Evolutionary conservation across 2,329 filamentous ascomycete species (phyloP).

Genomic region (Epichloe glyceriae): DNA sequence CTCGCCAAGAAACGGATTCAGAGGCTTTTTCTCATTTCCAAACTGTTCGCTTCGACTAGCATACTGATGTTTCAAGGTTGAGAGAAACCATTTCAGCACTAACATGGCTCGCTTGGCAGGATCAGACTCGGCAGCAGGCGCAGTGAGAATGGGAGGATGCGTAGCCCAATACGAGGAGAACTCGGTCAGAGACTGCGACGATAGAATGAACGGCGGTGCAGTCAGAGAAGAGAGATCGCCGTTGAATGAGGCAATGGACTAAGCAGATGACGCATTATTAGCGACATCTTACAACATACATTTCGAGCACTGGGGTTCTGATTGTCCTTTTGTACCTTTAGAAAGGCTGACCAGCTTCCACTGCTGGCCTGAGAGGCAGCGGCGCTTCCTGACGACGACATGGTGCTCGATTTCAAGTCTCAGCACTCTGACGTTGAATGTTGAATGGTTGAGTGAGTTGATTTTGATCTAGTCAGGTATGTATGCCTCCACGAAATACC

Average conservation of each 20-base stretch:
- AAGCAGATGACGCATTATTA: not conserved
- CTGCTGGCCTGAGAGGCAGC: slow-evolving; percentile 25
- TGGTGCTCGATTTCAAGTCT: slow-evolving; percentile 8
- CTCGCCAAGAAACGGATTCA: slow-evolving; percentile 94
- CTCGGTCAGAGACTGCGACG: slow-evolving; percentile 64
- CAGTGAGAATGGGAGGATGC: slow-evolving; percentile 64
- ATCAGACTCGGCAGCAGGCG: slow-evolving; percentile 67
- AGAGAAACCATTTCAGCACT: slow-evolving; percentile 94
- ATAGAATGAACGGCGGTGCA: slow-evolving; percentile 72
- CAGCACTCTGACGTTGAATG: not conserved
- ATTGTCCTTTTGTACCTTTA: slow-evolving; percentile 28
- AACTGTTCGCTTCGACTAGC: slow-evolving; percentile 60
- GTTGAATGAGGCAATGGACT: slow-evolving; percentile 71
- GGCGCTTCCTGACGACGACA: slow-evolving; percentile 17
- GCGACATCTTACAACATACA: not conserved
- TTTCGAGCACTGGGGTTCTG: not conserved
- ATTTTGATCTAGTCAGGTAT: not conserved
- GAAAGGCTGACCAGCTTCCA: slow-evolving; percentile 38
- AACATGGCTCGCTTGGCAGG: slow-evolving; percentile 70
- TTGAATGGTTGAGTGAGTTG: not conserved
- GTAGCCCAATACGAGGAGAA: slow-evolving; percentile 77
- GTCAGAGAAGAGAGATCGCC: slow-evolving; percentile 71
- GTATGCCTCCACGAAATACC: not conserved
- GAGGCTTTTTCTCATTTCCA: slow-evolving; percentile 91
- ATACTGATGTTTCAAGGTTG: slow-evolving; percentile 79